Evolutionary conservation across 352 stramenopile genomes (phyloP).

Genomic region (Globisporangium lucens): DNA sequence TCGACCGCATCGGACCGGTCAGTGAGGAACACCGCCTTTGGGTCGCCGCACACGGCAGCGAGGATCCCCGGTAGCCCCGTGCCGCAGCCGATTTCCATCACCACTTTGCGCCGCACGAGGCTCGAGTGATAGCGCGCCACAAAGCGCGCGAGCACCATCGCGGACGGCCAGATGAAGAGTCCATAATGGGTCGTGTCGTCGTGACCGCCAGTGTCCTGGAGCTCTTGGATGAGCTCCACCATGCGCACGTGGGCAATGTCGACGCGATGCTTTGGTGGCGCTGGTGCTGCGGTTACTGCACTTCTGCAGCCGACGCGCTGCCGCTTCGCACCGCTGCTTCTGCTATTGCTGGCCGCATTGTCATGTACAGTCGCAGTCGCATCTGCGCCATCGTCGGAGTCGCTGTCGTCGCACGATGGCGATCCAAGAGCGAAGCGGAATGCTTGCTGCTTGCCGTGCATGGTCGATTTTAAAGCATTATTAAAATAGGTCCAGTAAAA

Average conservation of each 20-base stretch:
- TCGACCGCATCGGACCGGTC: slow-evolving; percentile 47
- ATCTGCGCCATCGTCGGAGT: neutral
- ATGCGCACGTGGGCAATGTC: slow-evolving; percentile 34
- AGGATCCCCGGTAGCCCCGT: slow-evolving; percentile 67
- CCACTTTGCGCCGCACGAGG: slow-evolving; percentile 32
- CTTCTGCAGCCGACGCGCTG: neutral
- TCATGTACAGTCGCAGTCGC: neutral
- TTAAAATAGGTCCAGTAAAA: no score
- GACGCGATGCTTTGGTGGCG: neutral
- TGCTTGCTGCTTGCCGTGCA: neutral
- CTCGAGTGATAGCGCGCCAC: slow-evolving; percentile 29
- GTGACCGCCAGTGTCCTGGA: slow-evolving; percentile 16
- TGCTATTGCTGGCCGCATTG: neutral
- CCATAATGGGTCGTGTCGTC: slow-evolving; percentile 38
- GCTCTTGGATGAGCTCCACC: slow-evolving; percentile 56
- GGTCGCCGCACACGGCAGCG: slow-evolving; percentile 32
- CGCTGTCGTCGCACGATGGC: neutral
- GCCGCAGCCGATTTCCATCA: slow-evolving; percentile 65
- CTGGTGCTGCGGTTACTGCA: neutral
- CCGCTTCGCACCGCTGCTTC: slow-evolving; percentile 3
- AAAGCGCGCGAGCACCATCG: slow-evolving; percentile 48
- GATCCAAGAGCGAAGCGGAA: slow-evolving; percentile 4
- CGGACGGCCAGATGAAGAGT: slow-evolving; percentile 67
- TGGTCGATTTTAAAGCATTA: neutral
- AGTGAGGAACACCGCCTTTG: slow-evolving; percentile 44